Evolutionary conservation across 345 rosid genomes (phyloP).

Genomic region (Chamaenerion angustifolium): DNA sequence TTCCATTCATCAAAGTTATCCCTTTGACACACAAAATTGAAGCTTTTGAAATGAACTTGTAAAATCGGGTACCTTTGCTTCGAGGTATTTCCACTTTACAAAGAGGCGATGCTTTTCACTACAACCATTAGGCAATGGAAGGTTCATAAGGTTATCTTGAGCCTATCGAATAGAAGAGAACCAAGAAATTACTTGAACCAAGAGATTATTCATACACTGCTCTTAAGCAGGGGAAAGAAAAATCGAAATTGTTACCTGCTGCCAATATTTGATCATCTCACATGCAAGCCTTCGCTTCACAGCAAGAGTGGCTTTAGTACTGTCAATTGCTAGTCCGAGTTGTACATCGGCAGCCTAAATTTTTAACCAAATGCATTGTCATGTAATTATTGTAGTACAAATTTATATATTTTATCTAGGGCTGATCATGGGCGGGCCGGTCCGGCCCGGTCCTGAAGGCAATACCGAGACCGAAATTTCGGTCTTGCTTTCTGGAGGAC

Average conservation of each 20-base stretch:
- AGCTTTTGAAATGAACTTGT: not conserved
- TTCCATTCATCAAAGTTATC: too few species aligned
- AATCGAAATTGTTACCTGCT: slow-evolving; percentile 44
- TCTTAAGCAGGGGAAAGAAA: not conserved
- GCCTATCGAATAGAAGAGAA: slow-evolving; percentile 42
- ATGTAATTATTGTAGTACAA: too few species aligned
- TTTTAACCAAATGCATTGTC: slow-evolving; percentile 5
- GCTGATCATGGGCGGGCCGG: too few species aligned
- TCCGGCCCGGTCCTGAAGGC: too few species aligned
- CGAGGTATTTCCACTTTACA: slow-evolving; percentile 88
- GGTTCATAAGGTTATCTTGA: slow-evolving; percentile 81
- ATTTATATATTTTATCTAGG: too few species aligned
- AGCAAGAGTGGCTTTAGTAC: slow-evolving; percentile 94
- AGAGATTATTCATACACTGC: not conserved
- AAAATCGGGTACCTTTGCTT: slow-evolving; percentile 52
- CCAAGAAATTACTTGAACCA: too few species aligned
- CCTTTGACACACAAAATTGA: too few species aligned
- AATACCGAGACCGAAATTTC: too few species aligned
- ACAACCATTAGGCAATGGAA: slow-evolving; percentile 88
- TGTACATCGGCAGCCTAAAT: slow-evolving; percentile 86
- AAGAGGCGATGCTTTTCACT: slow-evolving; percentile 81
- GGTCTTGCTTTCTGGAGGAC: too few species aligned
- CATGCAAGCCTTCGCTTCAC: slow-evolving; percentile 99
- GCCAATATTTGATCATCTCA: slow-evolving; percentile 99
- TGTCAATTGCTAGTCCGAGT: slow-evolving; percentile 97